phyloP scores from a whole-genome alignment of 805 yeast genomes.

The Kluyveromyces wickerhamii region DNA sequence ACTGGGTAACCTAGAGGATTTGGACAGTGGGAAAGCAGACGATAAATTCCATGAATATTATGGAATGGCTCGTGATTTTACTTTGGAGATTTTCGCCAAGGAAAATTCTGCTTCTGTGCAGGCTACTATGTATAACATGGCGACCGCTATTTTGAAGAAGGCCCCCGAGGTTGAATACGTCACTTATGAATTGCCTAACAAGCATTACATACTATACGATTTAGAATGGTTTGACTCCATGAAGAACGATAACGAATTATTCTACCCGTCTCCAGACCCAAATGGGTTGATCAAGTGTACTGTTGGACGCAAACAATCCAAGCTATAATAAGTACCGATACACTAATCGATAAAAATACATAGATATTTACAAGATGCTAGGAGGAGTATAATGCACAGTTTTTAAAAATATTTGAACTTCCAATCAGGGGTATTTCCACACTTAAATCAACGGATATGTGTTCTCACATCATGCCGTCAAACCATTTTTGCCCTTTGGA shows the following conservation, averaged over 20 bases:
- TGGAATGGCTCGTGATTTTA: slow-evolving; percentile 53
- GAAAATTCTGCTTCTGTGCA: slow-evolving; percentile 93
- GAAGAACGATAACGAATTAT: slow-evolving; percentile 70
- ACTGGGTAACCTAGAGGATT: slow-evolving; percentile 41
- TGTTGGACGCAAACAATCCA: slow-evolving; percentile 65
- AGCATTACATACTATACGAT: slow-evolving; percentile 79
- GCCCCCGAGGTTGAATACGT: slow-evolving; percentile 57
- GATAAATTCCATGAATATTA: slow-evolving; percentile 62
- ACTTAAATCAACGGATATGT: too few relatives aligned
- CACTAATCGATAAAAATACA: too few relatives aligned
- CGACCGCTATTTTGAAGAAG: slow-evolving; percentile 54
- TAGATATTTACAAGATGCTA: too few relatives aligned
- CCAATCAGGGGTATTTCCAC: too few relatives aligned
- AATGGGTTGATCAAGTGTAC: slow-evolving; percentile 86
- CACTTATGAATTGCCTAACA: slow-evolving; percentile 77
- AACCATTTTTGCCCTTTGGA: slow-evolving; percentile 28
- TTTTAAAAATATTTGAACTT: too few relatives aligned
- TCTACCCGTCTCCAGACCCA: slow-evolving; percentile 88
- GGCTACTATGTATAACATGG: slow-evolving; percentile 95
- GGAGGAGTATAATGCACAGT: too few relatives aligned
- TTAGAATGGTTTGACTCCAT: slow-evolving; percentile 76
- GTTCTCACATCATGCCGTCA: slow-evolving; percentile 27
- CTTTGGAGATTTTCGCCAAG: slow-evolving; percentile 69
- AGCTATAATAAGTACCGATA: slow-evolving; percentile 33
- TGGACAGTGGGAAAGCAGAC: slow-evolving; percentile 44